Base-by-base conservation (phyloP, 1,284 basidiomycete species). In the Kalmanozyma brasiliensis region DNA sequence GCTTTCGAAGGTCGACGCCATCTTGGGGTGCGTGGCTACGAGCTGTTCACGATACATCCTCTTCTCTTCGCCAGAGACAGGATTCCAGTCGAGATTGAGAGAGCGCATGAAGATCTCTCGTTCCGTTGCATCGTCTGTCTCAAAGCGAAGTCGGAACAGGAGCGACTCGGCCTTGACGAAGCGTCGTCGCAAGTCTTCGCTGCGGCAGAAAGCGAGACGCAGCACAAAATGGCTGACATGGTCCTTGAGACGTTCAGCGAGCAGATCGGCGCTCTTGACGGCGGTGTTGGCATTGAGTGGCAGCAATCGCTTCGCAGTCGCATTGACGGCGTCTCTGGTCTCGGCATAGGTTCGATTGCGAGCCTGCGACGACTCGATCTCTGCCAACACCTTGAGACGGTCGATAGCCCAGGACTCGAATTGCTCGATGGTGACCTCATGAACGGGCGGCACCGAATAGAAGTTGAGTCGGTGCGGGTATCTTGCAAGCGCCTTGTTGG, bases 151-250 rank as follows among this genome's bases (percentile, higher is more conserved):
- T 66, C 86, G 88, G 84, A 98, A 98, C 14, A 98, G 84, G 1
- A 88, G 88, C 1, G 88, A 86, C 84, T 99, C 96, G 6, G 92
- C 91, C 74, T 93, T 92, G 53, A 97, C 85, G 78, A 97, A 99
- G 36, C 95, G 87, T 45, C 89, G 85, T 49, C 95, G 86, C 33
- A 99, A 85, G 61, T 99, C 96, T 73, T 97, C 94, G 42, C 93
- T 93, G 56, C 93, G 88, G 83, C 94, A 96, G 83, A 99, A 98
- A 2, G 96, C 94, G 35, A 99, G 86, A 40, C 96, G 86, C 60
- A 98, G 86, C 3, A 98, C 93, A 84, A 94, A 98, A 84, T 99
- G 96, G 17, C 93, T 90, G 29, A 97, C 86, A 79, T 94, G 91
- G 82, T 99, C 96, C 73, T 87, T 89, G 80, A 87, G 87, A 63